phyloP scores from a whole-genome alignment of 805 yeast genomes.

The Wickerhamiella allomyrinae region DNA sequence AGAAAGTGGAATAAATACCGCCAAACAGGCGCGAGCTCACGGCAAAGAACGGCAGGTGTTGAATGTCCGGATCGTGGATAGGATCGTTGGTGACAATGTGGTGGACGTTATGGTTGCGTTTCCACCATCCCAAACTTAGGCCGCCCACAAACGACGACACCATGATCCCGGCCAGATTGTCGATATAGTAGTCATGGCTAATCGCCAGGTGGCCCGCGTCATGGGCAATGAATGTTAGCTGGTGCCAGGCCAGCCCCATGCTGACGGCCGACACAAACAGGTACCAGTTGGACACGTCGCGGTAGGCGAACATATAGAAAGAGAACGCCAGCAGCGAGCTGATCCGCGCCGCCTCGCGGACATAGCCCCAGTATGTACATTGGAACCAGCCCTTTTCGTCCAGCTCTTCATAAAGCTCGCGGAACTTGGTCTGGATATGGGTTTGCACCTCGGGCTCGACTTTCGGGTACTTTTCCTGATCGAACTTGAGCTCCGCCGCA shows the following conservation, averaged over 20 bases:
- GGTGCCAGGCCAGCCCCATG: conserved; percentile 79
- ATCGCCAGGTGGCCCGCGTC: conserved; percentile 82
- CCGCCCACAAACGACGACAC: conserved; percentile 81
- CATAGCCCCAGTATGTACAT: conserved; percentile 62
- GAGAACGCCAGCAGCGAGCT: conserved; percentile 37
- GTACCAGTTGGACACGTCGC: conserved; percentile 18
- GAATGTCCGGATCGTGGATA: conserved; percentile 87
- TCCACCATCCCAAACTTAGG: conserved; percentile 88
- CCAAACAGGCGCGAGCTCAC: conserved; percentile 59
- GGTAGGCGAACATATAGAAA: conserved; percentile 33
- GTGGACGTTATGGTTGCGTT: conserved; percentile 84
- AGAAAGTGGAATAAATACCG: conserved; percentile 64
- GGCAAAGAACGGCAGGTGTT: conserved; percentile 82
- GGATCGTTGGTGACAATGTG: conserved; percentile 88
- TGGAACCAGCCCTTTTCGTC: conserved; percentile 48
- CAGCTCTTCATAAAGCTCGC: conserved; percentile 41
- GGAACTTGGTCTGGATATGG: conserved; percentile 40
- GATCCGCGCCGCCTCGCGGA: conserved; percentile 53
- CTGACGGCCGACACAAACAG: conserved; percentile 44
- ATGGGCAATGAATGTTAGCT: conserved; percentile 72
- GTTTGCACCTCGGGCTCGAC: conserved; percentile 57
- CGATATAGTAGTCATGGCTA: conserved; percentile 65
- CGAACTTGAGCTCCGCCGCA: conserved; percentile 40
- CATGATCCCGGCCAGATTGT: conserved; percentile 56
- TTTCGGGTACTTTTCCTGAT: conserved; percentile 43